Conservation (phyloP, 2,329 filamentous ascomycete genomes). For the Colletotrichum simmondsii region DNA sequence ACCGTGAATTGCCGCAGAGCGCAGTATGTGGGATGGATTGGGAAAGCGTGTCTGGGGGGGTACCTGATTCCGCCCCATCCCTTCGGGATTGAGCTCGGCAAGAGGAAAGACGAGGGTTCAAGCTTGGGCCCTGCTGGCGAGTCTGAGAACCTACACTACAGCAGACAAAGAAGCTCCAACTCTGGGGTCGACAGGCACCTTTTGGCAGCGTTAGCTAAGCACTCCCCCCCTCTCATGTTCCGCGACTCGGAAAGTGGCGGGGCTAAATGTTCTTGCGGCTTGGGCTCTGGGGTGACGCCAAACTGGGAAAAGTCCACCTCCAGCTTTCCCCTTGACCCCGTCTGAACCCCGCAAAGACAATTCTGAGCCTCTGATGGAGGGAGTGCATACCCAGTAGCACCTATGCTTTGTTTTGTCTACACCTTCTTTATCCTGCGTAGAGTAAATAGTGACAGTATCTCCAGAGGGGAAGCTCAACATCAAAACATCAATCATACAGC, state of each 20-base stretch:
- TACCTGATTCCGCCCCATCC: constrained; percentile 29
- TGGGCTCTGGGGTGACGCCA: constrained; percentile 1
- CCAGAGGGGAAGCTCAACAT: not conserved
- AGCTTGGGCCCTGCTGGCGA: constrained; percentile 14
- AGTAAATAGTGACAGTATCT: not conserved
- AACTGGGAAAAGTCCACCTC: constrained; percentile 16
- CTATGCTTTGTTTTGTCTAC: not conserved
- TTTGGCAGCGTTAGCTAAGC: not conserved
- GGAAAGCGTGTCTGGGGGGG: constrained; percentile 11
- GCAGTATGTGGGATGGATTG: not conserved
- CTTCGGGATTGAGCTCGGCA: constrained; percentile 35
- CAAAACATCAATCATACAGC: not conserved
- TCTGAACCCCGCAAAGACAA: constrained; percentile 26
- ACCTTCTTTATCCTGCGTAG: not conserved
- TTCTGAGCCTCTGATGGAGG: not conserved
- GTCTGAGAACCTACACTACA: not conserved
- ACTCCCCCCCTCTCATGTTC: constrained; percentile 20
- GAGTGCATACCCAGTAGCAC: not conserved
- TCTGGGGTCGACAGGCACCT: not conserved
- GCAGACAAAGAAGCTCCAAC: too few species aligned
- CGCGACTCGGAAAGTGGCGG: constrained; percentile 34
- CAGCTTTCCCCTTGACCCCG: constrained; percentile 14
- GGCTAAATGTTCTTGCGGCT: constrained; percentile 34
- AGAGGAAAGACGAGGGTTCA: constrained; percentile 7
- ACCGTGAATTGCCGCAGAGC: constrained; percentile 26